Base-by-base conservation (phyloP, 2,329 filamentous ascomycete species). In the Sclerotinia nivalis region DNA sequence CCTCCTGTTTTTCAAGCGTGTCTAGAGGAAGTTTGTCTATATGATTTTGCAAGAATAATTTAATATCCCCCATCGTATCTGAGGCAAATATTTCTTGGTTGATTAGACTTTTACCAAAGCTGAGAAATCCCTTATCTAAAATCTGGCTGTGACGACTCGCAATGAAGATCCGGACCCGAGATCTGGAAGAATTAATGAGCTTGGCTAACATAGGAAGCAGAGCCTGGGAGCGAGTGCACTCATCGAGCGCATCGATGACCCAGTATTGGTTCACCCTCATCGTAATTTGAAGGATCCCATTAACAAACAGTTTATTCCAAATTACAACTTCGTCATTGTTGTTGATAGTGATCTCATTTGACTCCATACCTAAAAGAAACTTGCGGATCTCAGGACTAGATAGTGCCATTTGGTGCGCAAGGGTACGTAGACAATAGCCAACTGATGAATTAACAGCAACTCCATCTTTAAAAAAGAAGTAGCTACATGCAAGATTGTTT, bases 401-500 rank as follows among this genome's bases (percentile, higher is more conserved):
- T 15, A 28, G 34, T 8, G 31, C 34, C 55, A 31, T 60, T 18
- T 25, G 20, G 3, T 61, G 55, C 25, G 34, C 25, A 8, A 43
- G 4, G 40, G 2, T 54, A 54, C 15, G 52, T 18, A 54, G 28
- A 54, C 15, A 54, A 31, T 54, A 54, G 52, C 52, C 25, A 31
- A 54, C 1, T 18, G 49, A 52, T 52, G 52, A 31, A 20, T 4
- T 7, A 10, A 6, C 25, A 31, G 52, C 52, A 5, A 54, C 15
- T 31, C 4, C 74, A 77, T 8, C 31, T 68, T 3, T 75, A 72
- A 45, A 74, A 18, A 59, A 59, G 12, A 59, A 59, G 37, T 59
- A 59, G 22, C 9, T 40, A 40, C 34, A 59, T 31, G 52, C 52
- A 20, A 54, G 25, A 59, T 25, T 40, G 31, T 34, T 59, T 40